A percentile compares a stretch with the other conserved stretches of the same genome.
These are phyloP conservation scores for Lactarius hatsudake DNA, from an alignment of 768 basidiomycete species.

Conservation along the genomic window DNA sequence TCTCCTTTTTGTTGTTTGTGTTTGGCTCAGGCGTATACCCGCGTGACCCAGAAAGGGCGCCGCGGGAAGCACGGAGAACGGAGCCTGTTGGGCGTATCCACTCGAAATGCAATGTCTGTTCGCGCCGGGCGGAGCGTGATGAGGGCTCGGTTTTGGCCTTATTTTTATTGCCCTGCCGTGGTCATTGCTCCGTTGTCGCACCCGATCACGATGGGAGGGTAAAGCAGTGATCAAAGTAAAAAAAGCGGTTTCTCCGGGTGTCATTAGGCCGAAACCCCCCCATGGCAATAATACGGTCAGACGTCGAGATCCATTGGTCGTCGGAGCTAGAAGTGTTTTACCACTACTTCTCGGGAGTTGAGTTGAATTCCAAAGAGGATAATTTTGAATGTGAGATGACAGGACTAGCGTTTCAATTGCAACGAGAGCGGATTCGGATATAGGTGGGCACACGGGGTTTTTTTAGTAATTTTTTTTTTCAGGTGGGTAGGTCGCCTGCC, in stretches of 20 bases:
- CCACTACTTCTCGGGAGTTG: constrained; percentile 20
- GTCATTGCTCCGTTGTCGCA: constrained; percentile 1
- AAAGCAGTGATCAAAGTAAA: constrained; percentile 3
- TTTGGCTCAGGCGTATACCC: not conserved
- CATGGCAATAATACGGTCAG: constrained; percentile 1
- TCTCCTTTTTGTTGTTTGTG: not conserved
- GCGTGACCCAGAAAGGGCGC: constrained; percentile 6
- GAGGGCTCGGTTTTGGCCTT: constrained; percentile 10
- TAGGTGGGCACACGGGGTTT: not conserved
- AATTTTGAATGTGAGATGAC: constrained; percentile 9
- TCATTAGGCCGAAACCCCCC: not conserved
- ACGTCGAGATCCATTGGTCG: constrained; percentile 9
- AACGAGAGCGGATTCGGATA: constrained; percentile 24
- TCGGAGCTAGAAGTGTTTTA: constrained; percentile 19
- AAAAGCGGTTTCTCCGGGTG: not conserved
- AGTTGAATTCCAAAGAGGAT: constrained; percentile 20
- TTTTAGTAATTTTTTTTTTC: not conserved
- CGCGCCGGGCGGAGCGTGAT: constrained; percentile 17
- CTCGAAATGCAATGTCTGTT: constrained; percentile 7
- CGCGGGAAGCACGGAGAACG: constrained; percentile 26
- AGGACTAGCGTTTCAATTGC: constrained; percentile 13
- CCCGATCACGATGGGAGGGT: constrained; percentile 13
- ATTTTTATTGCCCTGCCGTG: constrained; percentile 11
- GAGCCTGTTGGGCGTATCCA: constrained; percentile 17
- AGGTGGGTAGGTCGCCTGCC: not conserved